Evolutionary conservation across 768 basidiomycete genomes (phyloP).

Genomic region (Clavaria fumosa): DNA sequence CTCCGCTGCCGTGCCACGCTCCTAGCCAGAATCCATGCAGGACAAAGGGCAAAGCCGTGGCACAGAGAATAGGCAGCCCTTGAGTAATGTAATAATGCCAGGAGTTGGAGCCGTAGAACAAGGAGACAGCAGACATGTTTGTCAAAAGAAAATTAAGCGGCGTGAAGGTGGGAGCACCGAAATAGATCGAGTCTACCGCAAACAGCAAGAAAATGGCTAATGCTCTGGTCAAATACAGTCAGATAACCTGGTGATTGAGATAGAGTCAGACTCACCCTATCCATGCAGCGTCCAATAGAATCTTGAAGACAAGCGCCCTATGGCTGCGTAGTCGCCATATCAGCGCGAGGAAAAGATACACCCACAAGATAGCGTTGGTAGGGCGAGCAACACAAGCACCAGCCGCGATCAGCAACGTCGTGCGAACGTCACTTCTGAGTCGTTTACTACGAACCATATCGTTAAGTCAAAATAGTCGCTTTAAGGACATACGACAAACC

Average conservation of each 20-base stretch:
- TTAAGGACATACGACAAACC: constrained; percentile 14
- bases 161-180: constrained; percentile 51
- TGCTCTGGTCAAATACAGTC: constrained; percentile 11
- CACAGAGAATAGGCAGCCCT: constrained; percentile 69
- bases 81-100: constrained; percentile 88
- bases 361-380: constrained; percentile 80
- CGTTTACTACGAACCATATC: constrained; percentile 5
- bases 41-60: constrained; percentile 57
- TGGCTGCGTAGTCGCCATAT: constrained; percentile 36
- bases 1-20: constrained; percentile 15
- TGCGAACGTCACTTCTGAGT: constrained; percentile 19
- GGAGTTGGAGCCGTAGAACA: constrained; percentile 80
- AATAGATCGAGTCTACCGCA: constrained; percentile 55
- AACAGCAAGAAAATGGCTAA: constrained; percentile 20
- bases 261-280: constrained; percentile 28
- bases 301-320: constrained; percentile 14
- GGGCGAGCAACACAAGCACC: constrained; percentile 74
- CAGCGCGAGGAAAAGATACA: constrained; percentile 45
- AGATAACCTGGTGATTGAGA: background rate
- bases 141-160: constrained; percentile 68
- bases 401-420: constrained; percentile 45
- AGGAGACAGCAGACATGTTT: constrained; percentile 73
- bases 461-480: background rate
- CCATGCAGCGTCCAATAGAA: constrained; percentile 24
- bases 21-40: constrained; percentile 39